Conservation (phyloP, 768 basidiomycete species). For the Suillus sp. region DNA sequence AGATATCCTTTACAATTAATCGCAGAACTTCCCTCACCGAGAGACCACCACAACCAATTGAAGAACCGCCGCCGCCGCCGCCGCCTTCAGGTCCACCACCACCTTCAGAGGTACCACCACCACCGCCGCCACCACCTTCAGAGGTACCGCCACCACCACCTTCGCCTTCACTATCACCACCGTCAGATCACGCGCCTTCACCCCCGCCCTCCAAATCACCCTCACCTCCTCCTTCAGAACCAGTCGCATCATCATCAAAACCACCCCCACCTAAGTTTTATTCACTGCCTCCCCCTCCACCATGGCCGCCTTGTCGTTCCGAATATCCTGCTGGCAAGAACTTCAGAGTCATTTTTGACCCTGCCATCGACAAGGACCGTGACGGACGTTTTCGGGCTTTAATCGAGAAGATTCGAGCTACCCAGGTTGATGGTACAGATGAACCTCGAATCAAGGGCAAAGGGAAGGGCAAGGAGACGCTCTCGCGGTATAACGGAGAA, state of each 20-base stretch:
- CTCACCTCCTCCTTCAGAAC: conserved; percentile 26
- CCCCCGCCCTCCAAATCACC: conserved; percentile 16
- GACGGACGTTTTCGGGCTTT: conserved; percentile 42
- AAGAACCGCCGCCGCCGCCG: conserved; percentile 40
- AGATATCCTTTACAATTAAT: conserved; percentile 35
- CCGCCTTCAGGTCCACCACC: conserved; percentile 33
- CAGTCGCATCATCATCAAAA: conserved; percentile 32
- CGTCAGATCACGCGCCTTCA: conserved; percentile 27
- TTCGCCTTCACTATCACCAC: conserved; percentile 23
- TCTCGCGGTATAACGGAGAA: conserved; percentile 58
- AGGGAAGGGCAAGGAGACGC: conserved; percentile 60
- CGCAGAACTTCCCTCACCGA: conserved; percentile 29
- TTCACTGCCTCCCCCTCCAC: conserved; percentile 46
- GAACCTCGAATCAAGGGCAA: conserved; percentile 59
- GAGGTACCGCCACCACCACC: conserved; percentile 36
- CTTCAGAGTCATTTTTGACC: conserved; percentile 69
- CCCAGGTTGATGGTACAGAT: conserved; percentile 33
- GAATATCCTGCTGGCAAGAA: conserved; percentile 50
- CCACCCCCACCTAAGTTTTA: conserved; percentile 36
- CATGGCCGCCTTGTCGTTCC: conserved; percentile 57
- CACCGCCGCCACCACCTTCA: conserved; percentile 29
- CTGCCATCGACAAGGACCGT: conserved; percentile 48
- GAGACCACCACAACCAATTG: conserved; percentile 39
- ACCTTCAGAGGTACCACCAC: conserved; percentile 28
- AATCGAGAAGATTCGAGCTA: conserved; percentile 43